Base-by-base conservation (phyloP, 164 flowering plant genomes). In the Akebia trifoliata region DNA sequence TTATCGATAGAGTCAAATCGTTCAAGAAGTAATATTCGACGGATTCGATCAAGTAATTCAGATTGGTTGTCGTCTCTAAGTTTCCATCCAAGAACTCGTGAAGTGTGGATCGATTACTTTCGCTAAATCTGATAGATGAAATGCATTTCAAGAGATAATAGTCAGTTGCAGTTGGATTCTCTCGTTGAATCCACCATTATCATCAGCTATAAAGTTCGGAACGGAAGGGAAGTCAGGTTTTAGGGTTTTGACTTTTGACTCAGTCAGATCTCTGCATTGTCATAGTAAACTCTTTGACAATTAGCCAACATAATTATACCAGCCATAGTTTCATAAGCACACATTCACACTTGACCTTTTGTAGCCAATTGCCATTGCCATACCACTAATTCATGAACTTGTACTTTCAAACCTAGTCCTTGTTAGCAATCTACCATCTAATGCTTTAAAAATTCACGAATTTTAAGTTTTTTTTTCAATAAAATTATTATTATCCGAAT, bases 1-100 rank as follows among this genome's bases (percentile, higher is more conserved):
- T 50, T 44, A 39, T 31, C n/a, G 50, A 83, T 49, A 51, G 83
- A 77, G 10, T 64, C 20, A 60, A 28, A 66, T 1, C 94, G 86
- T 14, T 69, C 72, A 49, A 79, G 91, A 43, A 73, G 47, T 11
- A 81, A 67, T 39, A 92, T 78, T 39, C 90, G 79, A 64, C 79
- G 56, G 62, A 93, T 76, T 14, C 85, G 81, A 44, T 78, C 72
- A 57, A 77, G 25, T 18, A 85, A 34, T 55, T 83, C 80, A 48
- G 84, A 56, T 34, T 45, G 70, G 55, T 54, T 18, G 6, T 78
- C 87, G 64, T 78, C 77, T 17, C 72, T 76, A 48, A 45, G 68
- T 51, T 67, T 76, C 85, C 87, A 78, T 14, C 36, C 66, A 50
- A 72, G 74, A 42, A 64, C 14, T 11, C 51, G 66, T 0, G 75